Conservation (phyloP, 345 rosid species). For the Carallia pectinifolia region DNA sequence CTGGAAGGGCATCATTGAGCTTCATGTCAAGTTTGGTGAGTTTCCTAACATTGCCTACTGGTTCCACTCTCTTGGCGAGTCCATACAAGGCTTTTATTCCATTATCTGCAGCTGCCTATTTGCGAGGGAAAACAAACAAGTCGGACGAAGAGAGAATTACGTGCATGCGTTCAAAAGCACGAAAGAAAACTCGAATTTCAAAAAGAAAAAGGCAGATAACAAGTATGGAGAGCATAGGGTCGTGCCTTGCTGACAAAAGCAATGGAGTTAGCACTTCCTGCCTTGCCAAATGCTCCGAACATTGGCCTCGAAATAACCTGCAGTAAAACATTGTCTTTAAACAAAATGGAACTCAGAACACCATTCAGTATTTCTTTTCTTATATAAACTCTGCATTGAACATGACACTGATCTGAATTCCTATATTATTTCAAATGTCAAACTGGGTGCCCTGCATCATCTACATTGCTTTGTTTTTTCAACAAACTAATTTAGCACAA, state of each 20-base stretch:
- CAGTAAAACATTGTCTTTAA: conserved; percentile 12
- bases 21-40: conserved; percentile 91
- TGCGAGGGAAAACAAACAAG: neutral
- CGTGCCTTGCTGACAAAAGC: conserved; percentile 94
- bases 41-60: conserved; percentile 61
- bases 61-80: conserved; percentile 71
- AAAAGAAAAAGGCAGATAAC: conserved; percentile 2
- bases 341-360: conserved; percentile 2
- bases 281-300: conserved; percentile 97
- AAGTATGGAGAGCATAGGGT: neutral
- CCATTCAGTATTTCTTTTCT: neutral
- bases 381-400: neutral
- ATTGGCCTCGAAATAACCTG: conserved; percentile 93
- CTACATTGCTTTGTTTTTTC: neutral
- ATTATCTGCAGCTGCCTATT: conserved; percentile 57
- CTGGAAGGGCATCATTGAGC: conserved; percentile 78
- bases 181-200: neutral
- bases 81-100: conserved; percentile 62
- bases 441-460: neutral
- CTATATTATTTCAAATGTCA: neutral
- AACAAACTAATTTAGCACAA: neutral
- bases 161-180: neutral
- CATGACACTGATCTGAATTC: neutral
- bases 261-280: conserved; percentile 76
- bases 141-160: neutral